A percentile compares a stretch with the other conserved stretches of the same genome.
phyloP scores from a whole-genome alignment of 805 yeast species.

The Blastobotrys terrestris region DNA sequence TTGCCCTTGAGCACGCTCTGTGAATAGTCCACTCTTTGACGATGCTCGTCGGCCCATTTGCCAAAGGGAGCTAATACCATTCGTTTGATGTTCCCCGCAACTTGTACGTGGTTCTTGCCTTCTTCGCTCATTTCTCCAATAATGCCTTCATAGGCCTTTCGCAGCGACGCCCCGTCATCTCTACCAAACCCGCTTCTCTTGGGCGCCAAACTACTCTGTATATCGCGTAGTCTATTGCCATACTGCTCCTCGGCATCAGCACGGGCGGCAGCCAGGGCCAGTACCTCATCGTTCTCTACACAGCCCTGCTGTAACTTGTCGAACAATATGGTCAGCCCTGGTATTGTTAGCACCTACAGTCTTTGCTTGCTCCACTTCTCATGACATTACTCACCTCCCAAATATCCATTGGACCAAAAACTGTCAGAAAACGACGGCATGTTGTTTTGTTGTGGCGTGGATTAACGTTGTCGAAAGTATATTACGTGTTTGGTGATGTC shows the following conservation, averaged over 20 bases:
- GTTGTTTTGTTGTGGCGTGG: not conserved
- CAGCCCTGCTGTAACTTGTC: conserved; percentile 46
- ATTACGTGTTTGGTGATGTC: not conserved
- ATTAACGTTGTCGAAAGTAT: not conserved
- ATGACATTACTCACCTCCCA: conserved; percentile 35
- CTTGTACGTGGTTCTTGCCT: conserved; percentile 51
- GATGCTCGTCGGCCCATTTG: conserved; percentile 71
- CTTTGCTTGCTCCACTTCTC: not conserved
- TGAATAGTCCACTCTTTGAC: conserved; percentile 56
- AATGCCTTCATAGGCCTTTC: conserved; percentile 55
- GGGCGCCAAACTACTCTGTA: conserved; percentile 35
- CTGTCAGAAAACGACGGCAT: conserved; percentile 63
- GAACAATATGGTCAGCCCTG: conserved; percentile 33
- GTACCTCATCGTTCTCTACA: conserved; percentile 62
- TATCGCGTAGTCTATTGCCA: conserved; percentile 48
- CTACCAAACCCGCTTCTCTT: conserved; percentile 38
- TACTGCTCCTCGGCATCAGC: conserved; percentile 67
- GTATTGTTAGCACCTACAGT: conserved; percentile 3
- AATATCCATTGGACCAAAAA: conserved; percentile 69
- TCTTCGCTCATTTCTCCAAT: conserved; percentile 49
- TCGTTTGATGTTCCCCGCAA: conserved; percentile 54
- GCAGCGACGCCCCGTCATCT: conserved; percentile 62
- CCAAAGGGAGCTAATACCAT: conserved; percentile 65
- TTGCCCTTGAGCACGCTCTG: conserved; percentile 47
- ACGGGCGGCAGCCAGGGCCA: conserved; percentile 56